Conservation (phyloP, 1,284 basidiomycete genomes). For the Papiliotrema nemorosa region DNA sequence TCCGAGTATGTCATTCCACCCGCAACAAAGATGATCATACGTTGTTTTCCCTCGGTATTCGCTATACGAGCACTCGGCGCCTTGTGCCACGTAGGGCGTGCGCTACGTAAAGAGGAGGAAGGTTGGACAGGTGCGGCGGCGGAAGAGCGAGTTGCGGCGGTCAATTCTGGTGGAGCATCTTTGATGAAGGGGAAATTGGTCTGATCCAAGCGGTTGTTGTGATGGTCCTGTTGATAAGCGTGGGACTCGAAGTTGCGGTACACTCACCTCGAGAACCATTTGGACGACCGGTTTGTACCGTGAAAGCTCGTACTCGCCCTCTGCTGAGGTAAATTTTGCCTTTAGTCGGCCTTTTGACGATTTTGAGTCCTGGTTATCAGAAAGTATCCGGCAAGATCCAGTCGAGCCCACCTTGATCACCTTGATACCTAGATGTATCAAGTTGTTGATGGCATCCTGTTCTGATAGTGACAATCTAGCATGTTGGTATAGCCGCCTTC, state of each 20-base stretch:
- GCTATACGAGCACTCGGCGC: conserved; percentile 47
- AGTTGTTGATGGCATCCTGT: conserved; percentile 89
- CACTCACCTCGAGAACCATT: conserved; percentile 71
- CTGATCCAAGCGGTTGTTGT: conserved; percentile 71
- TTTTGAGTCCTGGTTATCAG: conserved; percentile 56
- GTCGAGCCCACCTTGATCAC: conserved; percentile 74
- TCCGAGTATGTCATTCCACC: conserved; percentile 98
- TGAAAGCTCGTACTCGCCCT: conserved; percentile 94
- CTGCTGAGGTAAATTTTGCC: conserved; percentile 62
- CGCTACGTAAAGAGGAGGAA: conserved; percentile 72
- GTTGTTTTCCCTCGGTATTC: conserved; percentile 58
- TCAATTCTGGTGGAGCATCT: conserved; percentile 65
- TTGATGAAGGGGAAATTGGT: conserved; percentile 84
- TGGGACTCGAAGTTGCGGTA: conserved; percentile 10
- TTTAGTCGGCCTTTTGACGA: conserved; percentile 77
- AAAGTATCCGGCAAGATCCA: background rate
- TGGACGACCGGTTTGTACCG: conserved; percentile 85
- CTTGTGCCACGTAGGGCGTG: conserved; percentile 71
- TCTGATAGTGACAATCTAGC: conserved; percentile 85
- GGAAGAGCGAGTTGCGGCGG: conserved; percentile 3
- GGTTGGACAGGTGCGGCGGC: conserved; percentile 13
- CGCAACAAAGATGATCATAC: conserved; percentile 87
- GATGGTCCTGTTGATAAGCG: conserved; percentile 63
- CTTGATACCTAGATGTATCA: conserved; percentile 76
- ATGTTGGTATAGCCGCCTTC: conserved; percentile 90